Base-by-base conservation (phyloP, 306 rosid species). In the Citrullus mucosospermus region DNA sequence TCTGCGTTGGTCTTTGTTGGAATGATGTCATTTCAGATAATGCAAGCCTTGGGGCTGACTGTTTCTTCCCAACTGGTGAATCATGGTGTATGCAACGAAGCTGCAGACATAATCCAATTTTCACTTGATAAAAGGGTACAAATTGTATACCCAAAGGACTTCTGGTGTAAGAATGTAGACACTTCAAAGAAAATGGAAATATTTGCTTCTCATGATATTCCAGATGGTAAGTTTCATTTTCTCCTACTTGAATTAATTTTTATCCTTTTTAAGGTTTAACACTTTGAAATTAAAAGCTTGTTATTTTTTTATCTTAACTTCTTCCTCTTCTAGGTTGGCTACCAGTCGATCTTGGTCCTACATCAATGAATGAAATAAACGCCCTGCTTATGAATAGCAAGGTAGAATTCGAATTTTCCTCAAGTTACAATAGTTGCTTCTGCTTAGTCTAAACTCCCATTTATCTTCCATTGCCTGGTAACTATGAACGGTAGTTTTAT, bases 11-110 rank as follows among this genome's bases (percentile, higher is more conserved):
- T 91, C 80, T 92, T 92, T 82, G 89, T 92, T 78, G 98, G 98
- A 79, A 85, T 85, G 92, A 95, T 91, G 92, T 82, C 96, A 77
- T 90, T 95, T 82, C 98, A 90, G 88, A 83, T 95, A 86, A 95
- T 95, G 93, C 86, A 86, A 61, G 93, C 91, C 69, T 82, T 91
- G 77, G 91, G 92, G 46, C 70, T 91, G 63, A 77, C 90, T 14
- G 84, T 92, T 84, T 94, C 96, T 77, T 72, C 28, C 75, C 60
- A 79, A 68, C 84, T 88, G 79, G 79, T 87, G 78, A 97, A 91
- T 32, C 88, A 6, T 20, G 85, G 88, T 74, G 85, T 87, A 61
- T 56, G 81, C 43, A 78, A 77, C 68, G 87, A 85, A 81, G 93
- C 96, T 83, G 79, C 78, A 70, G 82, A 92, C 43, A 61, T 91